Conservation (phyloP, 306 rosid genomes). For the Begonia loranthoides region DNA sequence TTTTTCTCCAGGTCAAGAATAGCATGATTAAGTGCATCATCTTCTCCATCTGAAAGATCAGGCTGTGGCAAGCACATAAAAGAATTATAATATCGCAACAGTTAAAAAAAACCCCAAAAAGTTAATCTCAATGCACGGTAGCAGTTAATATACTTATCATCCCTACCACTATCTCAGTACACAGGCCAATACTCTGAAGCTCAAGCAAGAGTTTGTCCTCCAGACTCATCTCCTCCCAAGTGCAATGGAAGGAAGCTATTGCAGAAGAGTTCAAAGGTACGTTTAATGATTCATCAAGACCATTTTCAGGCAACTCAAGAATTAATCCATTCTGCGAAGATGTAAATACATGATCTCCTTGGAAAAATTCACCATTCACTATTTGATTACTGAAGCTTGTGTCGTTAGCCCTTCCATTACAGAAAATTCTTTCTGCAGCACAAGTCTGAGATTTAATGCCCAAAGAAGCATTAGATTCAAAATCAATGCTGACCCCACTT, state of each 20-base stretch:
- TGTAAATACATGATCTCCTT: constrained; percentile 18
- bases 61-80: constrained; percentile 42
- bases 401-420: constrained; percentile 31
- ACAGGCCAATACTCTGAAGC: constrained; percentile 79
- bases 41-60: constrained; percentile 63
- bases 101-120: constrained; percentile 3
- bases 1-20: constrained; percentile 51
- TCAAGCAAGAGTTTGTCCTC: constrained; percentile 85
- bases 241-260: constrained; percentile 20
- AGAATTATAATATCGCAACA: constrained; percentile 1
- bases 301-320: constrained; percentile 29
- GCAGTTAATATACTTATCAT: not conserved
- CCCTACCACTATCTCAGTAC: constrained; percentile 62
- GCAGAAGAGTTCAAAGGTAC: constrained; percentile 18
- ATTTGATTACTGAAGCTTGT: constrained; percentile 19
- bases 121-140: constrained; percentile 1
- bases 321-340: constrained; percentile 21
- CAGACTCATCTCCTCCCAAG: constrained; percentile 41
- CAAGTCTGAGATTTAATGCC: constrained; percentile 15
- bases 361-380: constrained; percentile 14
- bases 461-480: constrained; percentile 13
- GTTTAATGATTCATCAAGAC: constrained; percentile 23
- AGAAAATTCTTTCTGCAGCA: constrained; percentile 27
- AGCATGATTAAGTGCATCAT: constrained; percentile 45
- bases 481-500: constrained; percentile 16